These are phyloP conservation scores for Dendrobium nobile DNA, from an alignment of 106 monocot genomes.

Conservation along the genomic window DNA sequence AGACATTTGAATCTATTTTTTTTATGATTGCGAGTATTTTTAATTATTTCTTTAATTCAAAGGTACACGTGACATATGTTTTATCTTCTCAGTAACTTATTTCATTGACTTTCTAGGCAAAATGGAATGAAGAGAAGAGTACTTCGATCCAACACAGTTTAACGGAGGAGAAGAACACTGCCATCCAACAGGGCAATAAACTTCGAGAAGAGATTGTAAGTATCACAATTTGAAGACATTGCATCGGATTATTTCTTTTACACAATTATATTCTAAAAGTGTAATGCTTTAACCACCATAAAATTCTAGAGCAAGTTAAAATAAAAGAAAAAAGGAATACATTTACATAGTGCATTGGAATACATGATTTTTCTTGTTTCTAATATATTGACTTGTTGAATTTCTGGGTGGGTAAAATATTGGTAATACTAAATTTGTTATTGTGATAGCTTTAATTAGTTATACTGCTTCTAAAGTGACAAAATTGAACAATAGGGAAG, in stretches of 20 bases:
- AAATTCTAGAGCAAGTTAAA: no score
- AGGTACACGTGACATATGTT: neutral
- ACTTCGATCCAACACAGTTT: constrained; percentile 39
- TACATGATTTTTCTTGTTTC: no score
- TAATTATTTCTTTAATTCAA: neutral
- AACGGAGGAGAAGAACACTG: constrained; percentile 47
- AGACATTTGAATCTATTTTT: neutral
- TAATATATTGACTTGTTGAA: no score
- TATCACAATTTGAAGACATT: constrained; percentile 1
- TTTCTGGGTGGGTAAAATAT: no score
- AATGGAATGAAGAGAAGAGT: constrained; percentile 49
- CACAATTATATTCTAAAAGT: no score
- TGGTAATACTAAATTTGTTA: no score
- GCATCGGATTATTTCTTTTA: neutral
- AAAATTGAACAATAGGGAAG: no score
- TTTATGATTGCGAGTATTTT: neutral
- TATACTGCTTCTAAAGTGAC: no score
- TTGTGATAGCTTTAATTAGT: no score
- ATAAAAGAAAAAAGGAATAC: no score
- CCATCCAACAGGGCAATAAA: constrained; percentile 33
- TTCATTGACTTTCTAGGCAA: constrained; percentile 21
- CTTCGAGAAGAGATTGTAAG: constrained; percentile 61
- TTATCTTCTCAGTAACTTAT: neutral
- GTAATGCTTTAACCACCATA: no score
- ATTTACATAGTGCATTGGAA: no score